These are phyloP conservation scores for Vitellaria paradoxa DNA, from an alignment of 179 eudicot genomes.

Conservation along the genomic window DNA sequence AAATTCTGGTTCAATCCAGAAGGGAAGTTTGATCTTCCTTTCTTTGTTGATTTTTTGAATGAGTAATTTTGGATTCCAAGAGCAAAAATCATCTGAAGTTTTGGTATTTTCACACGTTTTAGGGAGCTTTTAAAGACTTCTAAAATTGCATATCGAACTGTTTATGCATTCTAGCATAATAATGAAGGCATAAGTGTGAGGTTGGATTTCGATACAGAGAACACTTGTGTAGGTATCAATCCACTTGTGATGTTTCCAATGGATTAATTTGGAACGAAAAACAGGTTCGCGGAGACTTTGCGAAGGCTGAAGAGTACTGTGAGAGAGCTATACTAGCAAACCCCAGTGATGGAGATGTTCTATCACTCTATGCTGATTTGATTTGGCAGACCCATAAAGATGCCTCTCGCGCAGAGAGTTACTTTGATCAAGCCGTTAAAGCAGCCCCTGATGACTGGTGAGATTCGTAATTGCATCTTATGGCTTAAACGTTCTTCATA, in stretches of 20 bases:
- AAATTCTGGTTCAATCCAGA: no score
- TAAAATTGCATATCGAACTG: background rate
- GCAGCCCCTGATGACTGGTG: slow-evolving; percentile 68
- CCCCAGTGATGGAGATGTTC: slow-evolving; percentile 48
- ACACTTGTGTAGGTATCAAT: background rate
- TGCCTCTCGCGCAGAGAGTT: slow-evolving; percentile 43
- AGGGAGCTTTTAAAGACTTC: no score
- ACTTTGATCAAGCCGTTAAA: slow-evolving; percentile 63
- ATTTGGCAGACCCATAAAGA: slow-evolving; percentile 66
- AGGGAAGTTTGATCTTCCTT: no score
- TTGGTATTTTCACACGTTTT: no score
- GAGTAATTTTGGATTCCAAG: background rate
- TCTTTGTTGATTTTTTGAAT: background rate
- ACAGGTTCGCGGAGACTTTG: slow-evolving; percentile 54
- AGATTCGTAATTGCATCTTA: background rate
- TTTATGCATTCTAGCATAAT: no score
- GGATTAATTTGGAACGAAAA: slow-evolving; percentile 1
- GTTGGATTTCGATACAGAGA: background rate
- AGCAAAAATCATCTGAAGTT: background rate
- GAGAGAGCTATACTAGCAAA: slow-evolving; percentile 69
- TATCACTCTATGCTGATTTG: slow-evolving; percentile 65
- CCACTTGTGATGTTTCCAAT: slow-evolving; percentile 8
- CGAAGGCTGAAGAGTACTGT: slow-evolving; percentile 71
- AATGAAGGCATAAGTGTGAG: background rate
- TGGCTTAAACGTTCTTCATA: background rate